Evolutionary conservation across 1,284 basidiomycete species (phyloP), one percentile per base, ranked within the genome.

Genomic region (Ganoderma multipileum): DNA sequence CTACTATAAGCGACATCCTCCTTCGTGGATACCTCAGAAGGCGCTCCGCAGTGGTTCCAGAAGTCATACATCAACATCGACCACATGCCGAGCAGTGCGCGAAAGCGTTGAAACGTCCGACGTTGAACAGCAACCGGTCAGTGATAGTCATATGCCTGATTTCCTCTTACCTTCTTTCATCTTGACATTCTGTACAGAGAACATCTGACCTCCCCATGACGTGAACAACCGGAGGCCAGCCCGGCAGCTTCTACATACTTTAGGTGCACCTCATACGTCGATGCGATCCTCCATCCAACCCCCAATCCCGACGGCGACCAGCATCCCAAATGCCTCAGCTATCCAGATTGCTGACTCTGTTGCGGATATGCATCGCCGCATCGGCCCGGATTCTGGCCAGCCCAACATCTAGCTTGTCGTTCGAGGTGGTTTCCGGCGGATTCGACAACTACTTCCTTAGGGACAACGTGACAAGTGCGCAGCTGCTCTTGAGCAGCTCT

Each of bases 401-500:
- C 38, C 50, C 59, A 23, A 38, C 54, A 18, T 33, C 67, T 16
- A 68, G 47, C 42, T 66, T 74, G 20, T 54, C 71, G 28, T 76
- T 78, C 61, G 68, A 75, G 36, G 71, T 77, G 18, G 65, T 67
- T 0, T 75, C 71, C 64, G 81, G 79, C 18, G 79, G 80, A 0
- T 81, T 83, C 72, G 78, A 82, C 71, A 84, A 85, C 71, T 83
- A 82, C 71, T 78, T 84, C 50, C 77, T 80, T 54, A 73, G 83
- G n/a, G 81, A 83, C 67, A 79, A 79, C 68, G 55, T 78, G 36
- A 82, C 82, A 1, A 74, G 81, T 1, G 81, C 76, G 0, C 83
- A 84, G 72, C 73, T 84, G 16, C 72, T 85, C 14, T 68, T 84
- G 2, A 79, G 78, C 61, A 81, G 79, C 60, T 62, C 78, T 18